Evolutionary conservation across 257 asterid genomes (phyloP), one percentile per base, ranked within the genome.

Genomic region (Penstemon davidsonii): DNA sequence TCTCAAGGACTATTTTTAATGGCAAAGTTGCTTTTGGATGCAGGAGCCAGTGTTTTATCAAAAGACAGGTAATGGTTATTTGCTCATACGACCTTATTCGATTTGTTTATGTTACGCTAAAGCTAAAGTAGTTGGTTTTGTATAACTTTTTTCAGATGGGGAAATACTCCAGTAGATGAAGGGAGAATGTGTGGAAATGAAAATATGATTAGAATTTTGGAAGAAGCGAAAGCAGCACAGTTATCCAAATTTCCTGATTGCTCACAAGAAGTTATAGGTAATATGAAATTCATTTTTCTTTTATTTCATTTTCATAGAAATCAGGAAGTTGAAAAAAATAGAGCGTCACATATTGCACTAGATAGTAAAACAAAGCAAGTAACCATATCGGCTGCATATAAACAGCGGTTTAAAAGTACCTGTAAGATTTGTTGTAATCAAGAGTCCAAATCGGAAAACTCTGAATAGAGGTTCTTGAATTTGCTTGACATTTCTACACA

Each of bases 101-200:
- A 25, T 25, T 25, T 25, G 43, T 42, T 6, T 25, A 52, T 56
- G 13, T 8, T 53, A 46, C 50, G n/a, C 69, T 43, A 19, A 12
- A 4, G 37, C 78, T 80, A 43, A 74, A 71, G 69, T 66, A 55
- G 7, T 50, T 62, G 71, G 3, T 15, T 60, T 47, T 66, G n/a
- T 60, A 47, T 50, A 10, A 13, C 8, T 36, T 66, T 71, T 63
- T 71, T 69, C 82, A 93, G 99, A 77, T 85, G 89, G 90, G 97
- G 95, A 70, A 84, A 88, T 68, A 88, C 92, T 53, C 87, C 99
- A 64, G 54, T 88, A 62, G 97, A 90, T 52, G 99, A 90, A 76
- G 97, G 84, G 53, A 77, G 79, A 73, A 75, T 73, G 55, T 82
- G 87, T 9, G 96, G 96, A 72, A 93, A 88, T 83, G 82, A 85